These are phyloP conservation scores for Arthrinium phaeospermum DNA, from an alignment of 2,329 filamentous ascomycete genomes.

Conservation along the genomic window DNA sequence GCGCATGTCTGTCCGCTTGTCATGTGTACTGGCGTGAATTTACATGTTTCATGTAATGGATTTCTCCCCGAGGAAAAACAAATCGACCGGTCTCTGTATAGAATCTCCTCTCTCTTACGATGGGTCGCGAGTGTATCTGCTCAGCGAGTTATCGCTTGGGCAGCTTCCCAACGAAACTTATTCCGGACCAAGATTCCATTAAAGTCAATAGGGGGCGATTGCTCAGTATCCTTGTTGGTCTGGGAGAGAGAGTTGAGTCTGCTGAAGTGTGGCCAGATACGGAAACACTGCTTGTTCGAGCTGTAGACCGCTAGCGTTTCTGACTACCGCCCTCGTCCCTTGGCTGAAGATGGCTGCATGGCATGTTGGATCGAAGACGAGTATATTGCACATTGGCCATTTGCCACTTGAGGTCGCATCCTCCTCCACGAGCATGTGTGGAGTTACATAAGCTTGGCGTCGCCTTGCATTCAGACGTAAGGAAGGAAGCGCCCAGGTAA, in stretches of 20 bases:
- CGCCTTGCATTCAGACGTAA: not conserved
- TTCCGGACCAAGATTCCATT: not conserved
- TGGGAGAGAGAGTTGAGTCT: too few relatives aligned
- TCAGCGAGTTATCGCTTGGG: not conserved
- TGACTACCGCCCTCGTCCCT: not conserved
- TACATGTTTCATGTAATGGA: not conserved
- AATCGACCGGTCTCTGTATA: not conserved
- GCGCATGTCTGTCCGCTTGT: not conserved
- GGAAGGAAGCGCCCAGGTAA: not conserved
- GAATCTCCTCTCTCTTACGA: not conserved
- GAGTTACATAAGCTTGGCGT: slow-evolving; percentile 8
- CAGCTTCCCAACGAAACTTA: not conserved
- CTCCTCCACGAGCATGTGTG: not conserved
- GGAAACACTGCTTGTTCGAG: not conserved
- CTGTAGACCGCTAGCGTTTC: not conserved
- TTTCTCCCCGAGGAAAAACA: not conserved
- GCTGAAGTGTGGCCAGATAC: not conserved
- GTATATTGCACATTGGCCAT: not conserved
- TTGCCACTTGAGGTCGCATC: not conserved
- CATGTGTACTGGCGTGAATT: not conserved
- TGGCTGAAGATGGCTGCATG: not conserved
- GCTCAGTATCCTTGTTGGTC: not conserved
- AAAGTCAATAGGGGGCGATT: not conserved
- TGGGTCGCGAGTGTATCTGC: not conserved
- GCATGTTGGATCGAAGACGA: not conserved